Evolutionary conservation across 75 land plant species (phyloP).

Genomic region (Adiantum capillusveneris): DNA sequence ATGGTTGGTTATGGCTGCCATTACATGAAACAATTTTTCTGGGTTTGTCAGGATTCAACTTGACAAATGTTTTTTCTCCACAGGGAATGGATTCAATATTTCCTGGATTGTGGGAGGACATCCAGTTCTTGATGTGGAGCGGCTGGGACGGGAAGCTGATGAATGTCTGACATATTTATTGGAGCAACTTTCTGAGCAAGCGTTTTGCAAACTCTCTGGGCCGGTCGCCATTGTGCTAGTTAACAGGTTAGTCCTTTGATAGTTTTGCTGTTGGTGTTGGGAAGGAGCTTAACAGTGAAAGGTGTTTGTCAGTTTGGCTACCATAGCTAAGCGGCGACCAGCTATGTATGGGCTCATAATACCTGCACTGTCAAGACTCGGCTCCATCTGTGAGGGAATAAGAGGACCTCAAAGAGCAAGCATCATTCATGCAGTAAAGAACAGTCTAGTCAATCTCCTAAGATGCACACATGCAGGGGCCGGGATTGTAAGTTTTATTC

Average conservation of each 20-base stretch:
- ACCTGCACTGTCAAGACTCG: slow-evolving; percentile 78
- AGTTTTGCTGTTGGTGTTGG: neutral
- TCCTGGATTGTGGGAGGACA: slow-evolving; percentile 86
- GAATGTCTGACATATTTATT: slow-evolving; percentile 60
- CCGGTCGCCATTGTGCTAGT: slow-evolving; percentile 76
- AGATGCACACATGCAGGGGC: slow-evolving; percentile 74
- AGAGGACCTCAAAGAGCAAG: slow-evolving; percentile 54
- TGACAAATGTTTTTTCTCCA: too few relatives aligned
- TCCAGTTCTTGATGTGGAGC: slow-evolving; percentile 65
- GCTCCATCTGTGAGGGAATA: slow-evolving; percentile 49
- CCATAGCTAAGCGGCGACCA: slow-evolving; percentile 83
- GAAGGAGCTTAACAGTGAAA: neutral
- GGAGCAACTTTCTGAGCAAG: slow-evolving; percentile 70
- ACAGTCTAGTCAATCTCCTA: slow-evolving; percentile 55
- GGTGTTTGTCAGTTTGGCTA: slow-evolving; percentile 60
- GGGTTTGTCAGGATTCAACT: too few relatives aligned
- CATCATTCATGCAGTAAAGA: slow-evolving; percentile 61
- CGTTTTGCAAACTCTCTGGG: slow-evolving; percentile 50
- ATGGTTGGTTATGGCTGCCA: slow-evolving; percentile 43
- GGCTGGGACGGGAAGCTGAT: slow-evolving; percentile 78
- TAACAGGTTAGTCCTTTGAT: slow-evolving; percentile 47
- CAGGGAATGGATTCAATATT: slow-evolving; percentile 41
- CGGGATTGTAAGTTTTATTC: slow-evolving; percentile 65
- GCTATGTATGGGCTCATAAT: slow-evolving; percentile 80
- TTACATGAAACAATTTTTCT: too few relatives aligned